phyloP scores from a whole-genome alignment of 2,329 filamentous ascomycete species.

The Colletotrichum australisinense region DNA sequence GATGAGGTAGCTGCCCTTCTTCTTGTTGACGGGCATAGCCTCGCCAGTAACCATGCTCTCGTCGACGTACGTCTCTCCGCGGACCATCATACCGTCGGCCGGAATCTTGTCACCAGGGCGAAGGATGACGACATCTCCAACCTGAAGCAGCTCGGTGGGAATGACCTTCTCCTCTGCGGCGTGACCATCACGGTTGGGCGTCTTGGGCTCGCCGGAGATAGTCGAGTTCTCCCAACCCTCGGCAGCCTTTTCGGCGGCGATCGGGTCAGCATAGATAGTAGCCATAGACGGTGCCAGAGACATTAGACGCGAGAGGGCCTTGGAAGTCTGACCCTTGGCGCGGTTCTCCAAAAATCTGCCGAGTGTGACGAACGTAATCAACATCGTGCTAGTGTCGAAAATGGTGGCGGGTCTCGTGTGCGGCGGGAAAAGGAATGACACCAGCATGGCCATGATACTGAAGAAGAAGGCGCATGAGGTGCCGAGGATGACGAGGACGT shows the following conservation, averaged over 20 bases:
- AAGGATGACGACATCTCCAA: slow-evolving; percentile 92
- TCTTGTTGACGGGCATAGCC: slow-evolving; percentile 93
- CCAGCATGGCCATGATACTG: slow-evolving; percentile 86
- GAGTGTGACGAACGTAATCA: slow-evolving; percentile 94
- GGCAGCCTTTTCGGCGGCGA: slow-evolving; percentile 90
- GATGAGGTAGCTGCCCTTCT: slow-evolving; percentile 81
- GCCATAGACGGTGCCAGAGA: slow-evolving; percentile 96
- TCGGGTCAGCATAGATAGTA: slow-evolving; percentile 94
- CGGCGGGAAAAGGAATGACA: slow-evolving; percentile 80
- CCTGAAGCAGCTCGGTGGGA: slow-evolving; percentile 92
- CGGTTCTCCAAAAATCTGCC: slow-evolving; percentile 93
- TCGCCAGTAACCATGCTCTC: slow-evolving; percentile 99
- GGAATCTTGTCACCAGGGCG: slow-evolving; percentile 97
- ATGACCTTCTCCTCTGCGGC: slow-evolving; percentile 87
- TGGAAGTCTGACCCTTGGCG: slow-evolving; percentile 96
- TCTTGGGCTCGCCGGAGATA: slow-evolving; percentile 56
- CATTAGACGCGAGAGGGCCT: slow-evolving; percentile 93
- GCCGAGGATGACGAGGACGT: slow-evolving; percentile 92
- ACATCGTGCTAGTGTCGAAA: slow-evolving; percentile 98
- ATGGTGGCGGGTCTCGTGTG: slow-evolving; percentile 87
- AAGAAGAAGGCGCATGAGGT: slow-evolving; percentile 98
- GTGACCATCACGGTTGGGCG: slow-evolving; percentile 61
- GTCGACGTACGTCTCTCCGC: slow-evolving; percentile 92
- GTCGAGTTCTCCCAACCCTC: slow-evolving; percentile 75
- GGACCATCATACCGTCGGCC: slow-evolving; percentile 87